phyloP scores from a whole-genome alignment of 108 stramenopile species.

The Nitzschia palea region DNA sequence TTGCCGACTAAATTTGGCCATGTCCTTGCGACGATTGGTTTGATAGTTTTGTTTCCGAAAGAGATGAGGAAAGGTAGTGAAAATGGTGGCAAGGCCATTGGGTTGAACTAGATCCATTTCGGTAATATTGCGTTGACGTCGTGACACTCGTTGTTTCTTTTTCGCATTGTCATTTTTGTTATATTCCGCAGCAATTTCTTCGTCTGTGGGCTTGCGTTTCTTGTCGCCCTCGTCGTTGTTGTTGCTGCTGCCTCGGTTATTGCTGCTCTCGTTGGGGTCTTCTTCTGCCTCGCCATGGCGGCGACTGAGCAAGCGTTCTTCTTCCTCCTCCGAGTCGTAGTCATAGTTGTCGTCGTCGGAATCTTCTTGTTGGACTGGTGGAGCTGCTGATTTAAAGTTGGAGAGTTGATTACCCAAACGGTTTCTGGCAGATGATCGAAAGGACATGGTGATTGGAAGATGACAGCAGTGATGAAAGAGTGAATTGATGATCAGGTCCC shows the following conservation, averaged over 20 bases:
- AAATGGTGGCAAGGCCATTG: slow-evolving; percentile 20
- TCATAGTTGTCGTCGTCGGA: not conserved
- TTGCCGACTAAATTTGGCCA: slow-evolving; percentile 26
- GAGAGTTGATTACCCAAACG: too few species aligned
- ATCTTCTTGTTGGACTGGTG: too few species aligned
- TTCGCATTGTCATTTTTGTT: slow-evolving; percentile 12
- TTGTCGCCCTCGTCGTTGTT: slow-evolving; percentile 23
- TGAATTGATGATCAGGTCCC: too few species aligned
- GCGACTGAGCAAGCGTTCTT: slow-evolving; percentile 58
- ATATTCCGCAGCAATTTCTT: slow-evolving; percentile 49
- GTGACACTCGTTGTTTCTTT: slow-evolving; percentile 21
- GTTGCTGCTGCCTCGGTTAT: slow-evolving; percentile 5
- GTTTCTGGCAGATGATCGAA: too few species aligned
- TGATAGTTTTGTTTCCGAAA: slow-evolving; percentile 24
- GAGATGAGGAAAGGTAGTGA: slow-evolving; percentile 30
- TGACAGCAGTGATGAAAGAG: too few species aligned
- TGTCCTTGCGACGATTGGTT: slow-evolving; percentile 33
- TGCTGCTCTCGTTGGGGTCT: slow-evolving; percentile 9
- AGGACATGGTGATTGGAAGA: too few species aligned
- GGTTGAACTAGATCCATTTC: slow-evolving; percentile 9
- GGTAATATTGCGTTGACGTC: not conserved
- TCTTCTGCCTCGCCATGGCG: slow-evolving; percentile 58
- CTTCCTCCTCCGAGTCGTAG: slow-evolving; percentile 51
- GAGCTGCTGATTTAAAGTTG: too few species aligned
- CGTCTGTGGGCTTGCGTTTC: slow-evolving; percentile 26